These are phyloP conservation scores for Bimuria novae-zelandiae DNA, from an alignment of 2,329 filamentous ascomycete species.

Conservation along the genomic window DNA sequence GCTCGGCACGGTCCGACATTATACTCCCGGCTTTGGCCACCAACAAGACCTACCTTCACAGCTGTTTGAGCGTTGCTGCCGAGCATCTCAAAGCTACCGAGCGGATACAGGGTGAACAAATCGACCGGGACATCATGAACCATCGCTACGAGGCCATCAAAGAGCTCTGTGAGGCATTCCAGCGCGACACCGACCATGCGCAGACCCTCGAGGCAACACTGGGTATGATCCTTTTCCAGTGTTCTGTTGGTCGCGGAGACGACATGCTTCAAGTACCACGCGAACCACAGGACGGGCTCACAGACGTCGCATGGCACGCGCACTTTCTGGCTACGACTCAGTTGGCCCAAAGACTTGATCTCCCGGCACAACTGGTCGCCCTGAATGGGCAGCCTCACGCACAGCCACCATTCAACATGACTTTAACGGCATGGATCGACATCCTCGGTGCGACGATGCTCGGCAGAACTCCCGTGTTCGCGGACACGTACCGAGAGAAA, in stretches of 20 bases:
- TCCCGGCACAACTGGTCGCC: constrained; percentile 70
- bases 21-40: constrained; percentile 85
- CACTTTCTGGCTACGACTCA: constrained; percentile 92
- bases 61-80: constrained; percentile 89
- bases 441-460: constrained; percentile 94
- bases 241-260: constrained; percentile 82
- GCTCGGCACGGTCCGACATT: constrained; percentile 77
- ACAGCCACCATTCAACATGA: constrained; percentile 92
- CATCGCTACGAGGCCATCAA: constrained; percentile 89
- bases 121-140: constrained; percentile 88
- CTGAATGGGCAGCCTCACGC: constrained; percentile 60
- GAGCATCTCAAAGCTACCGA: constrained; percentile 86
- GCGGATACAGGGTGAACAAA: constrained; percentile 68
- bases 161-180: constrained; percentile 80
- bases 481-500: constrained; percentile 94
- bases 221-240: constrained; percentile 96
- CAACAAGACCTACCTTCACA: constrained; percentile 94
- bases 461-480: constrained; percentile 82
- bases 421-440: constrained; percentile 91
- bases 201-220: constrained; percentile 91
- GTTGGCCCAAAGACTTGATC: constrained; percentile 81
- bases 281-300: constrained; percentile 57
- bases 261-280: constrained; percentile 51
- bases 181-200: constrained; percentile 78
- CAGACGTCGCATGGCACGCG: constrained; percentile 95